phyloP scores from a whole-genome alignment of 495 filamentous ascomycete species.

The Penicillium silybi region DNA sequence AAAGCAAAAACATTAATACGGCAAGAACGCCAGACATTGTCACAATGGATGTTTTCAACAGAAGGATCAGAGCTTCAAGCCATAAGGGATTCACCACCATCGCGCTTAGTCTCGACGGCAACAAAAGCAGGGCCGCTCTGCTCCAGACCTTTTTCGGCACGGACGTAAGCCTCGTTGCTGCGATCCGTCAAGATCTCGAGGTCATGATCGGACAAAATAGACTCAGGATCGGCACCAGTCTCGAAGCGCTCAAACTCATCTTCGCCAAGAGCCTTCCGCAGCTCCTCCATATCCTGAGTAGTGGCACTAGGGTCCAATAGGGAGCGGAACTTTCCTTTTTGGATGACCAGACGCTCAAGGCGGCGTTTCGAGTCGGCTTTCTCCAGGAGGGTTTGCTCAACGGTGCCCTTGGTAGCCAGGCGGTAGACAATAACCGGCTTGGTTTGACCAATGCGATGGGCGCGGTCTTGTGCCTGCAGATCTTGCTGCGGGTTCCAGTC shows the following conservation, averaged over 20 bases:
- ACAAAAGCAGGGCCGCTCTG: slow-evolving; percentile 38
- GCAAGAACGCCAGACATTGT: neutral
- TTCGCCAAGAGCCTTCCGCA: slow-evolving; percentile 44
- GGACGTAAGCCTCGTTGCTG: slow-evolving; percentile 77
- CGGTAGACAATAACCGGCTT: slow-evolving; percentile 92
- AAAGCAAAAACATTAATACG: neutral
- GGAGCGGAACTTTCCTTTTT: slow-evolving; percentile 73
- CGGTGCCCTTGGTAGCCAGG: slow-evolving; percentile 86
- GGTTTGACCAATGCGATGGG: slow-evolving; percentile 91
- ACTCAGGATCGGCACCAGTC: slow-evolving; percentile 43
- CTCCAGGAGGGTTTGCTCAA: slow-evolving; percentile 84
- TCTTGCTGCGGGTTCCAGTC: slow-evolving; percentile 99
- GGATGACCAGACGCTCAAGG: slow-evolving; percentile 90
- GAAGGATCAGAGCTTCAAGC: slow-evolving; percentile 17
- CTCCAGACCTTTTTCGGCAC: slow-evolving; percentile 68
- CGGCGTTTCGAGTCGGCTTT: slow-evolving; percentile 92
- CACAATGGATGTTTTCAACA: neutral
- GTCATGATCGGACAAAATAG: slow-evolving; percentile 73
- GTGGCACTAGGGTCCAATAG: slow-evolving; percentile 39
- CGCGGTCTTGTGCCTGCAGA: slow-evolving; percentile 91
- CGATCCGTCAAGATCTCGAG: slow-evolving; percentile 76
- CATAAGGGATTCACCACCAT: slow-evolving; percentile 30
- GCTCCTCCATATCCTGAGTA: slow-evolving; percentile 40
- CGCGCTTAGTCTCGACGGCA: slow-evolving; percentile 41
- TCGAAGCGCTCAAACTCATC: slow-evolving; percentile 58